phyloP scores from a whole-genome alignment of 225 moss, liverwort and hornwort species.

The Antitrichia curtipendula region DNA sequence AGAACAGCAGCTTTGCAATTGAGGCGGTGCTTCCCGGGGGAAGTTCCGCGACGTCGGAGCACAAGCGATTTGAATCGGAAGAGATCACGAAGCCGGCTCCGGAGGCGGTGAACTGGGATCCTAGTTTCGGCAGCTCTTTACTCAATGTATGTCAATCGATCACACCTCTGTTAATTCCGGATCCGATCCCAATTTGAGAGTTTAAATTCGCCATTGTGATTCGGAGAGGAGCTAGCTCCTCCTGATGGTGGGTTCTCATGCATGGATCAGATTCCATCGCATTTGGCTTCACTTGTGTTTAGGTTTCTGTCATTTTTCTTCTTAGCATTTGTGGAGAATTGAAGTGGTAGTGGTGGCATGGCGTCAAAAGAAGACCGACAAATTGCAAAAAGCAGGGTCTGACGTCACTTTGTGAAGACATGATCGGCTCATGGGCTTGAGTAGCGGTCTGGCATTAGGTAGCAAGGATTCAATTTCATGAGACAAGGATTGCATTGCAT shows the following conservation, averaged over 20 bases:
- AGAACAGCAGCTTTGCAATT: background rate
- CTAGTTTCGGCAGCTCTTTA: constrained; percentile 9
- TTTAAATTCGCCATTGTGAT: background rate
- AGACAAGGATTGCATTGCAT: background rate
- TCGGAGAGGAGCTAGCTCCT: background rate
- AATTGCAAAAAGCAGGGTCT: background rate
- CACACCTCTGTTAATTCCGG: background rate
- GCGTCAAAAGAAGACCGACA: too few relatives aligned
- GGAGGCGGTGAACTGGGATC: background rate
- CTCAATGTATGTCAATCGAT: background rate
- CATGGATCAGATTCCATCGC: background rate
- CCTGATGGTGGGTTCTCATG: background rate
- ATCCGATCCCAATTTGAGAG: background rate
- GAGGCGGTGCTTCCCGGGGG: background rate
- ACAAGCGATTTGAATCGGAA: background rate
- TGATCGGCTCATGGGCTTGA: background rate
- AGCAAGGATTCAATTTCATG: background rate
- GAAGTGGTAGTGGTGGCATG: background rate
- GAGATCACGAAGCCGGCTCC: background rate
- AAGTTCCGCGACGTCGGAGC: background rate
- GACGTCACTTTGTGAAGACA: background rate
- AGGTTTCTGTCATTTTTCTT: background rate
- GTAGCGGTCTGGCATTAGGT: background rate
- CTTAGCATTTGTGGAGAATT: background rate
- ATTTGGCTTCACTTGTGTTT: background rate